A percentile compares a stretch with the other conserved stretches of the same genome.
Conservation (phyloP, 2,329 filamentous ascomycete species). For the Cordyceps fumosorosea region DNA sequence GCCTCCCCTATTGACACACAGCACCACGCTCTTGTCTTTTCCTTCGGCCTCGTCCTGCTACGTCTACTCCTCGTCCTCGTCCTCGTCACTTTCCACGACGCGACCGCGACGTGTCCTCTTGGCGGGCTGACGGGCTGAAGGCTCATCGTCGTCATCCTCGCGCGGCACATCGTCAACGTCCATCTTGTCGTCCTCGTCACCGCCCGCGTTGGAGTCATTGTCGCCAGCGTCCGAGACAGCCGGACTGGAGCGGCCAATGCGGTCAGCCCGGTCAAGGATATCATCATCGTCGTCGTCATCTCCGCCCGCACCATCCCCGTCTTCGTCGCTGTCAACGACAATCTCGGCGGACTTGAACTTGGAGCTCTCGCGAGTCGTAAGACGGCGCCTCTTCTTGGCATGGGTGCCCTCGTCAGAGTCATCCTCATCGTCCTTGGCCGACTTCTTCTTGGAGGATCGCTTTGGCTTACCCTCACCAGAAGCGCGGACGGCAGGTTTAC, state of each 20-base stretch:
- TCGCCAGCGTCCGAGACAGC: conserved; percentile 26
- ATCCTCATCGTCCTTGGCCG: conserved; percentile 37
- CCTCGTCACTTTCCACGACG: conserved; percentile 50
- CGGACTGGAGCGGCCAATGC: conserved; percentile 31
- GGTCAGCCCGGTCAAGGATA: conserved; percentile 40
- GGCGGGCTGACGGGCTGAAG: conserved; percentile 33
- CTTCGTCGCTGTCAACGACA: conserved; percentile 69
- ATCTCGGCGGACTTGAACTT: conserved; percentile 87
- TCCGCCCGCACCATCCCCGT: conserved; percentile 30
- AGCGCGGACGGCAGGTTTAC: conserved; percentile 41
- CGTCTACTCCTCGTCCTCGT: conserved; percentile 35
- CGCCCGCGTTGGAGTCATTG: conserved; percentile 19
- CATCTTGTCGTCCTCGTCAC: conserved; percentile 38
- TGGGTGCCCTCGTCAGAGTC: conserved; percentile 31
- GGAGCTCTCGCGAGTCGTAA: conserved; percentile 41
- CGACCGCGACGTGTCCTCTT: conserved; percentile 45
- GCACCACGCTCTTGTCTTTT: neutral
- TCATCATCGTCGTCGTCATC: conserved; percentile 33
- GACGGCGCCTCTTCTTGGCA: conserved; percentile 56
- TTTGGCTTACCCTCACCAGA: conserved; percentile 37
- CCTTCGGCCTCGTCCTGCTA: neutral
- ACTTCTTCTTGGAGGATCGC: conserved; percentile 39
- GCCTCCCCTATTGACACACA: neutral
- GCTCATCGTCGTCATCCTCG: conserved; percentile 38
- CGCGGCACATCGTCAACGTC: conserved; percentile 43